Evolutionary conservation across 257 asterid species (phyloP), one percentile per base, ranked within the genome.

Genomic region (Gentiana dahurica): DNA sequence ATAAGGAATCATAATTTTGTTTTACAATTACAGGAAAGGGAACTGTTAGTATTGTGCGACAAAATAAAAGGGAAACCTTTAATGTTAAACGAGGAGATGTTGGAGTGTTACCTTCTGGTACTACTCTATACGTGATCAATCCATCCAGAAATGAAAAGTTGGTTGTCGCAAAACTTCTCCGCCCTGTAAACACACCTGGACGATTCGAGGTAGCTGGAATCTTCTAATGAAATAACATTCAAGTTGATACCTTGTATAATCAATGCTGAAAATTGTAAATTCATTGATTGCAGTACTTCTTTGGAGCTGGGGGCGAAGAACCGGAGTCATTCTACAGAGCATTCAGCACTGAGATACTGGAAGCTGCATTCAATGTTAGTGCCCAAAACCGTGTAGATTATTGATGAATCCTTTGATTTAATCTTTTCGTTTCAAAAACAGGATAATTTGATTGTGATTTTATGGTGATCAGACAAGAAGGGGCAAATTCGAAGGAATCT

Each of bases 281-380:
- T 5, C 11, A 38, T 6, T 43, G 36, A 13, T 0, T 55, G 62
- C 59, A 85, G 95, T 36, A 68, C 4, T 88, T 78, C 50, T 85
- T 67, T 49, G 86, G 77, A 0, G 77, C 82, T 2, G 93, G 92
- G 47, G 91, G 81, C 12, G 69, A 75, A n/a, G 77, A 79, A 2
- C 79, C 75, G 0, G 72, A 80, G 11, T 81, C 93, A 0, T 80
- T 64, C 63, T 75, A 44, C 71, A 66, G 35, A 7, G 76, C 76
- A 12, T 89, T 89, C 73, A 78, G 93, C 71, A 51, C 65, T 3
- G 90, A 79, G 8, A 68, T 86, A 38, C 86, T 82, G 1, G 81
- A 86, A 68, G 90, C 94, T 1, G 85, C 83, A 2, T 72, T 83
- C 57, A 78, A 83, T 24, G 91, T 80, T 64, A 61, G 50, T 5